These are phyloP conservation scores for Berkeleyomyces rouxiae DNA, from an alignment of 2,329 filamentous ascomycete species.

Conservation along the genomic window DNA sequence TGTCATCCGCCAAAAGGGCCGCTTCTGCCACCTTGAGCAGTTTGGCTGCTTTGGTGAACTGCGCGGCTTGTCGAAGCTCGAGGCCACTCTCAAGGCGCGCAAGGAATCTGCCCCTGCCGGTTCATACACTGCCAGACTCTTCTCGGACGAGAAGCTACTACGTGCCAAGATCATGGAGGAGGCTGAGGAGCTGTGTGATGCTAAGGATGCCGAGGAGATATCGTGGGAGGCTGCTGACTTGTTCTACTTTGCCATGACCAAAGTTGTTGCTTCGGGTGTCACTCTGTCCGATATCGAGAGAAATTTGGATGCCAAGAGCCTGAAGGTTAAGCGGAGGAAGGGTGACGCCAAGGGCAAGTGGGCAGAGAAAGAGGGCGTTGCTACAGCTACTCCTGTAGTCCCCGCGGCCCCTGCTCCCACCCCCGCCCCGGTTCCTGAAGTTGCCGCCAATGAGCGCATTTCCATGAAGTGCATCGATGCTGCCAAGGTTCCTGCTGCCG, in stretches of 20 bases:
- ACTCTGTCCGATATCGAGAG: constrained; percentile 76
- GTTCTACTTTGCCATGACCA: constrained; percentile 88
- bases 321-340: constrained; percentile 84
- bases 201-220: constrained; percentile 63
- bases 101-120: constrained; percentile 70
- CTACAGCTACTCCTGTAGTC: constrained; percentile 22
- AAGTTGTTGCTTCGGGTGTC: constrained; percentile 72
- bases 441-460: constrained; percentile 40
- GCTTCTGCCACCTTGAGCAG: constrained; percentile 88
- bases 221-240: constrained; percentile 91
- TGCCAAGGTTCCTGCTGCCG: constrained; percentile 41
- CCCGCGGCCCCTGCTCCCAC: constrained; percentile 17
- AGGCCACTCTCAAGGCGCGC: constrained; percentile 70
- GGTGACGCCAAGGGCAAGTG: constrained; percentile 92
- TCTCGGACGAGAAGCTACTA: constrained; percentile 77
- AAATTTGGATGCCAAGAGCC: constrained; percentile 82
- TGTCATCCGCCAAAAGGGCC: constrained; percentile 73
- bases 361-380: constrained; percentile 65
- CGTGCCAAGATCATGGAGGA: constrained; percentile 98
- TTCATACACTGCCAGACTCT: constrained; percentile 86
- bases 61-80: constrained; percentile 62
- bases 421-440: constrained; percentile 19
- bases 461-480: constrained; percentile 68
- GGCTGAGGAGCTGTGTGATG: constrained; percentile 84
- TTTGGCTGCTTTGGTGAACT: constrained; percentile 84